Base-by-base conservation (phyloP, 2,329 filamentous ascomycete species). In the Ophiosphaerella herpotricha region DNA sequence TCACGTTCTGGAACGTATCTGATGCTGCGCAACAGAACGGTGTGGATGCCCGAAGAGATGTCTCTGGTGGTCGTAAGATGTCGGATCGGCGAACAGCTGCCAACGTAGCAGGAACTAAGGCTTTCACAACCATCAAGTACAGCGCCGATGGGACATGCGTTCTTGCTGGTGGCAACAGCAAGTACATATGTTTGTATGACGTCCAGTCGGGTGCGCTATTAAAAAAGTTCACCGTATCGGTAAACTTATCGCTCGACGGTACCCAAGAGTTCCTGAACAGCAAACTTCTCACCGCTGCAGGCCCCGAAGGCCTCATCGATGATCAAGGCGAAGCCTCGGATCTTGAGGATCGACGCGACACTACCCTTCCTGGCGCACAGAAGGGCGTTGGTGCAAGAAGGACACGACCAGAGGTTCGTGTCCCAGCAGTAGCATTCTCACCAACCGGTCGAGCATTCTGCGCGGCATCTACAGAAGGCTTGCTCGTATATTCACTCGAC, bases 101-200 rank as follows among this genome's bases (percentile, higher is more conserved):
- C 39, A 97, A 96, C 65, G 87, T 89, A 2, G 84, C 91, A 1
- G 91, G 91, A 33, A 96, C 90, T 36, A 99, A 99, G 72, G 88
- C 85, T 58, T 99, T 96, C 77, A 87, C 84, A 65, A 89, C 88
- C 6, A 89, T 99, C 58, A 85, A 84, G 46, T 99, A 97, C 76
- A 96, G 91, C 70, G 88, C 90, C 1, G 94, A 99, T 68, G 94
- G 94, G 11, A 89, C 85, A 55, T 97, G 94, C 64, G 80, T 99
- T 9, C 79, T 99, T 35, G 94, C 93, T 1, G 92, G 85, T 40
- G 94, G 94, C 29, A 96, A 94, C 79, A 97, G 91, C 85, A 99
- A 99, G 77, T 97, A 96, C 73, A 97, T 99, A 44, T 97, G 94
- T 70, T 75, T 99, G 50, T 99, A 99, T 75, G 93, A 95, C n/a